These are phyloP conservation scores for Chaetomium fimeti DNA, from an alignment of 495 filamentous ascomycete genomes.

Conservation along the genomic window DNA sequence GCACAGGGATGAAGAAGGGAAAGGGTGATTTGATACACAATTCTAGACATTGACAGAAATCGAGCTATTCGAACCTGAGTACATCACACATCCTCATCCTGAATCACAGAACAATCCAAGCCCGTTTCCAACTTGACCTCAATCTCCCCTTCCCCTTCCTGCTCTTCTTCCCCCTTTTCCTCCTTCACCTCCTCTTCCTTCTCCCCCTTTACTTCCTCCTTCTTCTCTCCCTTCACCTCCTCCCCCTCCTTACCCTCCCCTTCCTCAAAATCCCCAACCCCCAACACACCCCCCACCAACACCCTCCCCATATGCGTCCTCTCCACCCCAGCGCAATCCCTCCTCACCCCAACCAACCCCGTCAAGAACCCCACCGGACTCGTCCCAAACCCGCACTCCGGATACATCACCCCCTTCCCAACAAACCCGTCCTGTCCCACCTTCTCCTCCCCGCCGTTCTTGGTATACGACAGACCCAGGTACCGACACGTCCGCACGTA, in stretches of 20 bases:
- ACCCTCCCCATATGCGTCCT: constrained; percentile 58
- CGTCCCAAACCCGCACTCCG: constrained; percentile 37
- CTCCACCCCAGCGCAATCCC: constrained; percentile 49
- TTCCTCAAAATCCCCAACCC: constrained; percentile 28
- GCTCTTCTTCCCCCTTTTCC: background rate
- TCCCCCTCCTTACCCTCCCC: background rate
- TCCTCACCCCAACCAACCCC: constrained; percentile 49
- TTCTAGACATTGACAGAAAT: constrained; percentile 7
- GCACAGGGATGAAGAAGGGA: constrained; percentile 5
- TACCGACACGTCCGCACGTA: constrained; percentile 55
- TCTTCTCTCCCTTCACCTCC: background rate
- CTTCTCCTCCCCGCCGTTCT: constrained; percentile 24
- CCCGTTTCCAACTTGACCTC: constrained; percentile 5
- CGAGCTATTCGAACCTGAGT: constrained; percentile 6
- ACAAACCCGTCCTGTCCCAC: constrained; percentile 48
- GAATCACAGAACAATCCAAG: constrained; percentile 7
- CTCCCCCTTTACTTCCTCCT: no score
- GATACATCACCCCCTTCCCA: constrained; percentile 25
- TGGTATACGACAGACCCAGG: constrained; percentile 45
- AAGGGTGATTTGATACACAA: constrained; percentile 8
- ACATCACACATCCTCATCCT: constrained; percentile 7
- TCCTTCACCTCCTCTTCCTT: no score
- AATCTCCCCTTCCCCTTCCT: constrained; percentile 5
- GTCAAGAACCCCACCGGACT: constrained; percentile 58
- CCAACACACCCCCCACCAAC: constrained; percentile 43